A percentile compares a stretch with the other conserved stretches of the same genome.
phyloP scores from a whole-genome alignment of 371 early-diverging fungal genomes.

The Gilbertella persicaria region DNA sequence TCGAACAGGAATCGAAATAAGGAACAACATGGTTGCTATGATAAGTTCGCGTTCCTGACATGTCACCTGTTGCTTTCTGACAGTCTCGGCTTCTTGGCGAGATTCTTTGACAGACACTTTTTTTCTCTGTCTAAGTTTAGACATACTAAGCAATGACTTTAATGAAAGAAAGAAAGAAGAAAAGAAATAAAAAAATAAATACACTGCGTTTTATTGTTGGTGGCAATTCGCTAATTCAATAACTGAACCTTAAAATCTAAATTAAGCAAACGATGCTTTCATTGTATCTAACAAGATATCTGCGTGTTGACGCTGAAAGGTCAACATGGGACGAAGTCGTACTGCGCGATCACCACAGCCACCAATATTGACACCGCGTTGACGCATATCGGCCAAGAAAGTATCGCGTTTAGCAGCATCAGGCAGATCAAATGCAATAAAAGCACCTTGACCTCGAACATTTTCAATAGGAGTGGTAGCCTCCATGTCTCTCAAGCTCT shows the following conservation, averaged over 20 bases:
- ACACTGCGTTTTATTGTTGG: no score
- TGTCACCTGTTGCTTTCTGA: neutral
- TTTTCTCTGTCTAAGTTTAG: no score
- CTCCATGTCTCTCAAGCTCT: slow-evolving; percentile 47
- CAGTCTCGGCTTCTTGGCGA: no score
- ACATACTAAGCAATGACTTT: no score
- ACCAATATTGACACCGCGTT: slow-evolving; percentile 71
- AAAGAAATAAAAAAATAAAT: no score
- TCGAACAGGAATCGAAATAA: neutral
- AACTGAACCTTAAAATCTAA: no score
- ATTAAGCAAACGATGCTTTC: slow-evolving; percentile 20
- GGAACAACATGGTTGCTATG: neutral
- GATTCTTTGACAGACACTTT: no score
- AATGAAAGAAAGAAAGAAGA: no score
- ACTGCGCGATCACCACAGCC: slow-evolving; percentile 69
- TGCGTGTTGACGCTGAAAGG: slow-evolving; percentile 71
- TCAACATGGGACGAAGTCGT: slow-evolving; percentile 74
- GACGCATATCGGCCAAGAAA: slow-evolving; percentile 60
- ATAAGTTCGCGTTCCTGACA: neutral
- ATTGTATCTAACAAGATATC: slow-evolving; percentile 69
- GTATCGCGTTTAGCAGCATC: slow-evolving; percentile 47
- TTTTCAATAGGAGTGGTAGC: slow-evolving; percentile 26
- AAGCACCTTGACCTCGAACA: slow-evolving; percentile 69
- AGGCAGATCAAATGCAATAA: slow-evolving; percentile 72
- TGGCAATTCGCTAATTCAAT: no score